Percentiles rank a stretch among this genome's conserved stretches.
Evolutionary conservation across 352 stramenopile species (phyloP).

Genomic region (Halophytophthora batemanensis): DNA sequence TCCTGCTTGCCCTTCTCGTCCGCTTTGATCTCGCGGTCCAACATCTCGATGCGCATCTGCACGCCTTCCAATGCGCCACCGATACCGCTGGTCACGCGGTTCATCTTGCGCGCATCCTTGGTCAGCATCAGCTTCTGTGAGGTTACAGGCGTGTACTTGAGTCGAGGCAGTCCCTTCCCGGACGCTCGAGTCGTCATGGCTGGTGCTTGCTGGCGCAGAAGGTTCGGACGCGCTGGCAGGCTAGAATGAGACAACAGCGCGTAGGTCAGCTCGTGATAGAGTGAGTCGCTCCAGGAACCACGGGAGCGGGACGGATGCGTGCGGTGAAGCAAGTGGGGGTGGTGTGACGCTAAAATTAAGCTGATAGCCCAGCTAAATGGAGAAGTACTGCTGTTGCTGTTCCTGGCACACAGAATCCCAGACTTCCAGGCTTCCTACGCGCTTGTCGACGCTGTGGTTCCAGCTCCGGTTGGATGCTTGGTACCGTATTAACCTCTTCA

Average conservation of each 20-base stretch:
- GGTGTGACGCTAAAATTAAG: too few relatives aligned
- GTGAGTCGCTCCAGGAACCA: too few relatives aligned
- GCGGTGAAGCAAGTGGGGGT: too few relatives aligned
- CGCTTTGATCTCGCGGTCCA: constrained; percentile 66
- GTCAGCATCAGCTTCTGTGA: constrained; percentile 42
- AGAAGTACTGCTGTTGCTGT: too few relatives aligned
- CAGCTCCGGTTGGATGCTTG: neutral
- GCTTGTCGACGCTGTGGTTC: too few relatives aligned
- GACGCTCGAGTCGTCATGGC: constrained; percentile 16
- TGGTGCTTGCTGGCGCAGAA: neutral
- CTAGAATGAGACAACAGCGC: neutral
- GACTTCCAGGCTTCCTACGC: too few relatives aligned
- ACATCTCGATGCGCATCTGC: constrained; percentile 53
- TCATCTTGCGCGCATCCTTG: constrained; percentile 67
- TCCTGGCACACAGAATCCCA: too few relatives aligned
- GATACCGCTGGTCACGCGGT: constrained; percentile 69
- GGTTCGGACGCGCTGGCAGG: neutral
- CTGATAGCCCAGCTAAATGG: too few relatives aligned
- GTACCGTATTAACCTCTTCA: neutral
- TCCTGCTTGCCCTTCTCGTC: constrained; percentile 79
- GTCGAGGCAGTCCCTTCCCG: constrained; percentile 31
- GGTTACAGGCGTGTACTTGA: constrained; percentile 47
- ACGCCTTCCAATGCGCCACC: constrained; percentile 58
- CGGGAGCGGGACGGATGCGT: too few relatives aligned
- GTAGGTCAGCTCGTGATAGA: too few relatives aligned